Base-by-base conservation (phyloP, 1,139 yeast genomes). In the Saccharomyces hybrid region DNA sequence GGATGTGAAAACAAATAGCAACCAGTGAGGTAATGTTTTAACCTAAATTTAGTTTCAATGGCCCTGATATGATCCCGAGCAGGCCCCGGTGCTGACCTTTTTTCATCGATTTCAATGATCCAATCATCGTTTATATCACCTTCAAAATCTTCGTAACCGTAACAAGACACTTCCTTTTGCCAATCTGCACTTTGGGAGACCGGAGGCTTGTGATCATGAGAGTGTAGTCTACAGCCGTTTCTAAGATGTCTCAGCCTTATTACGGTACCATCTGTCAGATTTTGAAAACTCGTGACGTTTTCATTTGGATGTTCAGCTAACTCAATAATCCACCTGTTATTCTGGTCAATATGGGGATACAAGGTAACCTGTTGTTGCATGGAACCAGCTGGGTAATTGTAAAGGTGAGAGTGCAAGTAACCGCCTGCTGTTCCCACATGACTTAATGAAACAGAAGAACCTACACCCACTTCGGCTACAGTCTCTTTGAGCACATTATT, bases 121-220 rank as follows among this genome's bases (percentile, higher is more conserved):
- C 91, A 95, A 72, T 90, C 95, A 74, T 95, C 99, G 73, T 95
- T 95, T 60, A 91, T 88, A 74, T 95, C 99, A 68, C 99, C 99
- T 25, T 71, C 83, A 66, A 93, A 95, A 5, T 95, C 97, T 52
- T 86, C 88, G 68, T 73, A 88, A 19, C 99, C 99, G 68, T 95
- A 95, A 70, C 89, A 83, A 16, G 96, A 83, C 28, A 83, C 96
- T 75, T 95, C 99, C 73, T 88, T 88, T 74, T 90, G 96, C 95
- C 97, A 95, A 68, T 93, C 99, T 46, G 66, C 62, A 63, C 85
- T 84, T 69, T 86, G 91, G 58, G 91, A 79, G 29, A 91, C 96
- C 16, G 97, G 96, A 27, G 98, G 91, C 69, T 95, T 86, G 69
- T 88, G 88, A 70, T 93, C 98, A 70, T 95, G 99, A 27, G 98